phyloP scores from a whole-genome alignment of 2,329 filamentous ascomycete genomes.

The Polychaeton citri region DNA sequence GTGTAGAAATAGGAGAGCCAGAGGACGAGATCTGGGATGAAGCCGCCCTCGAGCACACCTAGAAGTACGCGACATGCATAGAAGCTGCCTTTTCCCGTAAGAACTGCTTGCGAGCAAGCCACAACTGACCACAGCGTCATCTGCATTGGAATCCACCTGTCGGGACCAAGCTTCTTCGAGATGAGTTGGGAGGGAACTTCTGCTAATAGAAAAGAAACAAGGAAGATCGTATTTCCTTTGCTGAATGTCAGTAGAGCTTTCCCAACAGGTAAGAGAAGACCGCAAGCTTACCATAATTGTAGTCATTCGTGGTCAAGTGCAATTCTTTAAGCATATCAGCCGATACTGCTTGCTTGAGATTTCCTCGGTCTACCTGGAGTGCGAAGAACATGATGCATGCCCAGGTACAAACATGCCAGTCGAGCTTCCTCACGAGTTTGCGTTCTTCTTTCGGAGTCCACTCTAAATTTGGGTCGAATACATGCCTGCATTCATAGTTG shows the following conservation, averaged over 20 bases:
- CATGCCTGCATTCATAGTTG: slow-evolving; percentile 35
- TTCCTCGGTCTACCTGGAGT: slow-evolving; percentile 3
- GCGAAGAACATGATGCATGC: slow-evolving; percentile 35
- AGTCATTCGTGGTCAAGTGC: slow-evolving; percentile 33
- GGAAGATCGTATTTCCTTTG: slow-evolving; percentile 24
- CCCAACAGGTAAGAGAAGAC: not conserved
- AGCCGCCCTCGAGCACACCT: slow-evolving; percentile 12
- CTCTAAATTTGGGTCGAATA: slow-evolving; percentile 33
- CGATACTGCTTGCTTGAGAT: slow-evolving; percentile 4
- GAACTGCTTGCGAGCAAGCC: slow-evolving; percentile 23
- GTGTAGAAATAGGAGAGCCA: slow-evolving; percentile 31
- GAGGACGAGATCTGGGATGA: slow-evolving; percentile 23
- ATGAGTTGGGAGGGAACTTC: slow-evolving; percentile 38
- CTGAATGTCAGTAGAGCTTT: slow-evolving; percentile 8
- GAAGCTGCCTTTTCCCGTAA: slow-evolving; percentile 18
- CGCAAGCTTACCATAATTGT: slow-evolving; percentile 23
- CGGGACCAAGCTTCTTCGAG: slow-evolving; percentile 39
- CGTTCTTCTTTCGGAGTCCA: slow-evolving; percentile 33
- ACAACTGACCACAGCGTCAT: slow-evolving; percentile 24
- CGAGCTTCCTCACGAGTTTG: slow-evolving; percentile 16
- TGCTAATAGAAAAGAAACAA: slow-evolving; percentile 29
- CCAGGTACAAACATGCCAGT: slow-evolving; percentile 20
- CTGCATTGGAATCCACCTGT: slow-evolving; percentile 27
- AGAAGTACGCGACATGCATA: slow-evolving; percentile 11
- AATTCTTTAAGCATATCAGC: slow-evolving; percentile 21